Conservation (phyloP, 176 grass and related monocot species). For the Ensete ventricosum region DNA sequence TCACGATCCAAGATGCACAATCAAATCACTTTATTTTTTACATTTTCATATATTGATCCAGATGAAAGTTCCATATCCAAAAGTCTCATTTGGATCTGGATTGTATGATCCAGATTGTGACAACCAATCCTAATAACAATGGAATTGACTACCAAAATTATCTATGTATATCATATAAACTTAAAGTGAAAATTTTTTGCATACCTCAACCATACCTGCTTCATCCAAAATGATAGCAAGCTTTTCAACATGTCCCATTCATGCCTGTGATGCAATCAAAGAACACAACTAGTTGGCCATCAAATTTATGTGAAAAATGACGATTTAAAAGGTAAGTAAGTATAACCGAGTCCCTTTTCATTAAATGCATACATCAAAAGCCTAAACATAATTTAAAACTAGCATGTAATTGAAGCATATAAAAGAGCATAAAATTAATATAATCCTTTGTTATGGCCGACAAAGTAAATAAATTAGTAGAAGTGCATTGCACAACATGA, state of each 20-base stretch:
- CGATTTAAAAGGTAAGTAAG: not conserved
- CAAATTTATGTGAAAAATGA: slow-evolving; percentile 14
- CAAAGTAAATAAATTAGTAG: not conserved
- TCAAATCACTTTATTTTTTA: too few relatives aligned
- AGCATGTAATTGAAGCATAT: not conserved
- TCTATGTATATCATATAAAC: not conserved
- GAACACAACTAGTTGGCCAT: slow-evolving; percentile 20
- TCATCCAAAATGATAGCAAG: slow-evolving; percentile 65
- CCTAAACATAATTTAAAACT: not conserved
- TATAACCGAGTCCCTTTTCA: not conserved
- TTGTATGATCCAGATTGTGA: not conserved
- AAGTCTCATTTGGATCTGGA: not conserved
- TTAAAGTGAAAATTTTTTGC: slow-evolving; percentile 27
- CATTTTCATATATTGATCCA: too few relatives aligned
- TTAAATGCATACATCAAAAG: not conserved
- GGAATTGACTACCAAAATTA: not conserved
- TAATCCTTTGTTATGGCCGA: too few relatives aligned
- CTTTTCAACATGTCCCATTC: slow-evolving; percentile 78
- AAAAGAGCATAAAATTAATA: too few relatives aligned
- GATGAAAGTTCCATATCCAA: too few relatives aligned
- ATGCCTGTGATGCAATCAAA: slow-evolving; percentile 44
- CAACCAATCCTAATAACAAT: not conserved
- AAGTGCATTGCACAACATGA: not conserved
- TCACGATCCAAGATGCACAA: too few relatives aligned
- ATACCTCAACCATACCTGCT: slow-evolving; percentile 86